Percentiles rank a stretch among this genome's conserved stretches.
Conservation (phyloP, 129 eudicot species). For the Arctium minus region DNA sequence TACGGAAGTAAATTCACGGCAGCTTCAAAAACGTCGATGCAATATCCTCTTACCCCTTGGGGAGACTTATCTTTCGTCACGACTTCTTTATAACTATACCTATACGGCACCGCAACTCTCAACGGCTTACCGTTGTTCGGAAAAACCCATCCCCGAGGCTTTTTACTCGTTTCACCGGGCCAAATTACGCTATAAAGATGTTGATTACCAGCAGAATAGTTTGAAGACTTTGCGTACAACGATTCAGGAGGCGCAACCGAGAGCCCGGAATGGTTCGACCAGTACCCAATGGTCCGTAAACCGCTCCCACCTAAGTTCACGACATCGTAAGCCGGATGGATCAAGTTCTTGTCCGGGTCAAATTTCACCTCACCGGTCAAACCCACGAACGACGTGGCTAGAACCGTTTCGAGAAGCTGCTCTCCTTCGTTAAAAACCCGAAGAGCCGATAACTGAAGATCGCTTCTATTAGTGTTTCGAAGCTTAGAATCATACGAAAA, state of each 20-base stretch:
- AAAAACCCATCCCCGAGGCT: slow-evolving; percentile 95
- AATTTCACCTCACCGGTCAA: slow-evolving; percentile 63
- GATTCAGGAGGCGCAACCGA: slow-evolving; percentile 63
- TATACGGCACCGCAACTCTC: slow-evolving; percentile 76
- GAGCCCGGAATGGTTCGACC: slow-evolving; percentile 89
- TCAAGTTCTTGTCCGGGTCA: slow-evolving; percentile 60
- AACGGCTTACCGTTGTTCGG: slow-evolving; percentile 87
- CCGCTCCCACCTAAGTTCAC: slow-evolving; percentile 78
- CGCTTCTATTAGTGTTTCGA: slow-evolving; percentile 33
- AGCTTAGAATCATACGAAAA: slow-evolving; percentile 67
- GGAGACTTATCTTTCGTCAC: slow-evolving; percentile 70
- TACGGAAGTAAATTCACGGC: slow-evolving; percentile 80
- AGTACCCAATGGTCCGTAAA: slow-evolving; percentile 60
- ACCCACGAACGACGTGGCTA: slow-evolving; percentile 51
- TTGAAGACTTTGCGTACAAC: slow-evolving; percentile 50
- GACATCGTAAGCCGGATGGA: slow-evolving; percentile 72
- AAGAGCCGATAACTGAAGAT: slow-evolving; percentile 47
- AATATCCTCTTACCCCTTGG: slow-evolving; percentile 71
- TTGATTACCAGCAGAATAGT: slow-evolving; percentile 39
- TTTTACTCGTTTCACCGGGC: slow-evolving; percentile 73
- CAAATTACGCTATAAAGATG: slow-evolving; percentile 66
- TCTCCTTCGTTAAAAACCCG: slow-evolving; percentile 62
- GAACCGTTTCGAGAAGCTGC: slow-evolving; percentile 51
- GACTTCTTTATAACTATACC: slow-evolving; percentile 64
- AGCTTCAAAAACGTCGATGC: slow-evolving; percentile 95